Evolutionary conservation across 78 protist species (phyloP).

Genomic region (Polysphondylium violaceum): DNA sequence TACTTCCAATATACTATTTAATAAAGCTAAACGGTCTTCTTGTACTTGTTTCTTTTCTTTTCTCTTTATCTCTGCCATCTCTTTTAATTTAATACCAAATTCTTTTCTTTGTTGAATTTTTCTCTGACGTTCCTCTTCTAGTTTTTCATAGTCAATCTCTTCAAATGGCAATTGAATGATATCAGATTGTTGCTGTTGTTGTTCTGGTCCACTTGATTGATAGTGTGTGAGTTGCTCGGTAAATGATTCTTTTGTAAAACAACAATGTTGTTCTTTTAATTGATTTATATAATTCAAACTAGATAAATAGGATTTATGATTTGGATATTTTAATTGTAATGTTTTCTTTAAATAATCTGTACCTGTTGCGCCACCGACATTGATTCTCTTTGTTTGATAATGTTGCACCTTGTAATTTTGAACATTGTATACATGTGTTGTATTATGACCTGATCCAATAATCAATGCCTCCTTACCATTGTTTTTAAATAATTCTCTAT

Average conservation of each 20-base stretch:
- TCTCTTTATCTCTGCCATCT: conserved; percentile 60
- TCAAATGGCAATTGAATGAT: conserved; percentile 52
- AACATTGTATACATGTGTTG: conserved; percentile 69
- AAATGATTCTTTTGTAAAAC: conserved; percentile 10
- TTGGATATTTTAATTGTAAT: conserved; percentile 73
- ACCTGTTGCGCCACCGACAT: conserved; percentile 42
- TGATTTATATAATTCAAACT: conserved; percentile 53
- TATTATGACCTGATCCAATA: conserved; percentile 44
- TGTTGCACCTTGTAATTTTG: conserved; percentile 29
- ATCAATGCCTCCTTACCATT: conserved; percentile 66
- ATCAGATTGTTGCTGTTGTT: not conserved
- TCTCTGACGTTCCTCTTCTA: conserved; percentile 54
- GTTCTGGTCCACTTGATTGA: not conserved
- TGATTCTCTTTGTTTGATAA: conserved; percentile 49
- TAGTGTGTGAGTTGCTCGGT: conserved; percentile 17
- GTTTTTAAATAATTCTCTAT: conserved; percentile 14
- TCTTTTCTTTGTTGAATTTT: conserved; percentile 34
- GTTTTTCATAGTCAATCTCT: conserved; percentile 39
- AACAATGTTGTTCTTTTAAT: conserved; percentile 58
- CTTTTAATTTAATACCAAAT: conserved; percentile 35
- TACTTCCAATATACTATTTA: not conserved
- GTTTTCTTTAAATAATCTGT: conserved; percentile 69
- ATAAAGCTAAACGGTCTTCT: not conserved
- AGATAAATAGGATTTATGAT: conserved; percentile 77
- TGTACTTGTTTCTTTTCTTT: conserved; percentile 46